These are phyloP conservation scores for Termitomyces sp. DNA, from an alignment of 768 basidiomycete genomes.

Conservation along the genomic window DNA sequence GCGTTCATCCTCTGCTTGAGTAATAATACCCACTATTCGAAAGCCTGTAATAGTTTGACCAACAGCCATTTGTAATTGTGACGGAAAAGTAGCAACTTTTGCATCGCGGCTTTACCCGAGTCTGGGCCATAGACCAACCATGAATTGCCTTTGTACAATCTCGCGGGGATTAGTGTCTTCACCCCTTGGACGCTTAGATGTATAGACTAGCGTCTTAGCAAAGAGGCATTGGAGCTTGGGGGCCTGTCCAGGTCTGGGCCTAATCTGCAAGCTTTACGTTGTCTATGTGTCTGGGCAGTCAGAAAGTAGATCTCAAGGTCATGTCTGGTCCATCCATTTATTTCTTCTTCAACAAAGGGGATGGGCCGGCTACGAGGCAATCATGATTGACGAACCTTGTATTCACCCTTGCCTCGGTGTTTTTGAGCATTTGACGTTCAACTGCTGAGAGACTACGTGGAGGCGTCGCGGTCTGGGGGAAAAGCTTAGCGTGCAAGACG, in stretches of 20 bases:
- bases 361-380: neutral
- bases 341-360: neutral
- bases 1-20: neutral
- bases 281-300: neutral
- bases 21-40: neutral
- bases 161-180: neutral
- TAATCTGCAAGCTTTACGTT: neutral
- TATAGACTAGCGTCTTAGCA: neutral
- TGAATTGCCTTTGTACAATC: neutral
- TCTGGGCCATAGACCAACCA: neutral
- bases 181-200: neutral
- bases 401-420: neutral
- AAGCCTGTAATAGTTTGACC: neutral
- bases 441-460: neutral
- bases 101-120: neutral
- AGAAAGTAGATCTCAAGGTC: neutral
- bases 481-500: neutral
- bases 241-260: neutral
- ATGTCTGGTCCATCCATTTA: neutral
- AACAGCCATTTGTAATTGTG: neutral
- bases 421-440: neutral
- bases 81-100: neutral
- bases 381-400: neutral
- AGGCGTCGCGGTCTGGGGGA: neutral
- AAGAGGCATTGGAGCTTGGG: neutral